A percentile compares a stretch with the other conserved stretches of the same genome.
These are phyloP conservation scores for Strobilomyces dryophilus DNA, from an alignment of 768 basidiomycete species.

Conservation along the genomic window DNA sequence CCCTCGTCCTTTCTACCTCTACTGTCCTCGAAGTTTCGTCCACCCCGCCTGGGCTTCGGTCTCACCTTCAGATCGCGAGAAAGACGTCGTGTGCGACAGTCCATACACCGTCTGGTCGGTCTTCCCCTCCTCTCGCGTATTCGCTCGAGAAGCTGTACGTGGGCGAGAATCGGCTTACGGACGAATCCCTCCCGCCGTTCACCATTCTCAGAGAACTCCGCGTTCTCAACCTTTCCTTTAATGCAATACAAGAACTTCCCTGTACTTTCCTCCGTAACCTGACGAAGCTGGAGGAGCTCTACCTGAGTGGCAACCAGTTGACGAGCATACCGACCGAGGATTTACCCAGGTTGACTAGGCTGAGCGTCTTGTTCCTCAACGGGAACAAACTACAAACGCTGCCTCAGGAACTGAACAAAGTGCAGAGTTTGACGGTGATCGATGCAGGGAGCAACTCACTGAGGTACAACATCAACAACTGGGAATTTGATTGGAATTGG, in stretches of 20 bases:
- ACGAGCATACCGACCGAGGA: constrained; percentile 89
- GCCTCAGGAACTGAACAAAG: constrained; percentile 85
- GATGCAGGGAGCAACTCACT: constrained; percentile 93
- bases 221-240: constrained; percentile 91
- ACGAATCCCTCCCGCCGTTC: constrained; percentile 72
- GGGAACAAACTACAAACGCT: constrained; percentile 92
- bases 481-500: constrained; percentile 99
- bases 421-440: constrained; percentile 71
- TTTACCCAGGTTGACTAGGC: constrained; percentile 59
- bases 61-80: constrained; percentile 23
- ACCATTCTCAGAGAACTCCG: constrained; percentile 72
- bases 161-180: constrained; percentile 83
- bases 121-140: constrained; percentile 57
- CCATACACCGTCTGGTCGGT: constrained; percentile 26
- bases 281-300: constrained; percentile 74
- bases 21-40: constrained; percentile 21
- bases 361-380: constrained; percentile 82
- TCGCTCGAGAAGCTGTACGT: constrained; percentile 79
- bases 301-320: constrained; percentile 93
- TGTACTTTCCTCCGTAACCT: constrained; percentile 69
- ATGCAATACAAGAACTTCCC: constrained; percentile 88
- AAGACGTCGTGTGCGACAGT: constrained; percentile 34
- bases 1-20: constrained; percentile 23
- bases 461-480: constrained; percentile 97
- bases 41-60: constrained; percentile 9